A percentile compares a stretch with the other conserved stretches of the same genome.
Evolutionary conservation across 108 stramenopile genomes (phyloP).

Genomic region (Skeletonema menzelii): DNA sequence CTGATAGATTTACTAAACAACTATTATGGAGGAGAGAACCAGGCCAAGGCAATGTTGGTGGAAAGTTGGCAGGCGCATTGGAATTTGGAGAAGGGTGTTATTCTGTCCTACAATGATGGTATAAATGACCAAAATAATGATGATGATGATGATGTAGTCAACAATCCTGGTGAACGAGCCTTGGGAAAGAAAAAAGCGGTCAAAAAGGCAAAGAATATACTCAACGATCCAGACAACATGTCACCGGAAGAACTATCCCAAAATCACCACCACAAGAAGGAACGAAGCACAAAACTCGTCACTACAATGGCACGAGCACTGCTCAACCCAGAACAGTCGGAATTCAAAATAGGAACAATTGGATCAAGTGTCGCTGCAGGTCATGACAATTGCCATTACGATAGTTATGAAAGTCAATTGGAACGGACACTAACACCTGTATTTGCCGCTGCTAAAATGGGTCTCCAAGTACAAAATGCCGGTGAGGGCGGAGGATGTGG

Average conservation of each 20-base stretch:
- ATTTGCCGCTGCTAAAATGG: slow-evolving; percentile 44
- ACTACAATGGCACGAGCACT: slow-evolving; percentile 53
- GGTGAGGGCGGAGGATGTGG: slow-evolving; percentile 61
- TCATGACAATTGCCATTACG: slow-evolving; percentile 57
- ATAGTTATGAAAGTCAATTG: slow-evolving; percentile 50
- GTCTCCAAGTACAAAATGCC: slow-evolving; percentile 45
- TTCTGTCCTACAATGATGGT: neutral
- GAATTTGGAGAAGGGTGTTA: slow-evolving; percentile 21
- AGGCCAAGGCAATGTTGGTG: slow-evolving; percentile 27
- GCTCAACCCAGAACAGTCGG: slow-evolving; percentile 36
- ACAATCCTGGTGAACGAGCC: slow-evolving; percentile 1
- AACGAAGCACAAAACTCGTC: slow-evolving; percentile 34
- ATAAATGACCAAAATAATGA: neutral
- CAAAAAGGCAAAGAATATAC: slow-evolving; percentile 20
- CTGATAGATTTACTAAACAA: slow-evolving; percentile 26
- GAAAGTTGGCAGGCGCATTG: slow-evolving; percentile 38
- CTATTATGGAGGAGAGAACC: slow-evolving; percentile 41
- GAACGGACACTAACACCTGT: slow-evolving; percentile 35
- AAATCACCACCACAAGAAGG: slow-evolving; percentile 7
- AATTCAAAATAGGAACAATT: slow-evolving; percentile 50
- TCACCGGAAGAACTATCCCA: slow-evolving; percentile 13
- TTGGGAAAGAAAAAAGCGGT: slow-evolving; percentile 17
- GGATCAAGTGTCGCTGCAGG: slow-evolving; percentile 55
- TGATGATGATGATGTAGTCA: neutral
- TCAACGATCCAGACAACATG: slow-evolving; percentile 19